A percentile compares a stretch with the other conserved stretches of the same genome.
Evolutionary conservation across 129 eudicot genomes (phyloP).

Genomic region (Tanacetum coccineum): DNA sequence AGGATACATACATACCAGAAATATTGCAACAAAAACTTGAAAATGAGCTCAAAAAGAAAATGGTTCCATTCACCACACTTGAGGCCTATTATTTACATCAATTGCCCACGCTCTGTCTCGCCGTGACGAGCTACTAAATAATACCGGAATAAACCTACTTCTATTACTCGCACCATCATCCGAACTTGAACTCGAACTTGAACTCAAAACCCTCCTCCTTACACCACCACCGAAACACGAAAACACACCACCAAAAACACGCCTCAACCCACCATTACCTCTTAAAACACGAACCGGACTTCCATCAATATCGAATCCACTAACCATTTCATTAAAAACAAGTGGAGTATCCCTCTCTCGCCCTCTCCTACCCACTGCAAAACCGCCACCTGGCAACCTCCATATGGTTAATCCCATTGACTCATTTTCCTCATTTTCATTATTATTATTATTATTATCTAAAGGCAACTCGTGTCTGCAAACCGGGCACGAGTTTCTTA

Average conservation of each 20-base stretch:
- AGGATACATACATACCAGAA: too few species aligned
- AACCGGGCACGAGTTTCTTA: slow-evolving; percentile 91
- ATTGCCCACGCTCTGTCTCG: slow-evolving; percentile 47
- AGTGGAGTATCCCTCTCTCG: slow-evolving; percentile 78
- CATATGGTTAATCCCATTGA: slow-evolving; percentile 76
- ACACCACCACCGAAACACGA: slow-evolving; percentile 60
- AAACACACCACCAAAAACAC: slow-evolving; percentile 52
- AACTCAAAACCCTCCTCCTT: slow-evolving; percentile 32
- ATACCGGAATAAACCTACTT: slow-evolving; percentile 48
- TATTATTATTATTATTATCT: slow-evolving; percentile 32
- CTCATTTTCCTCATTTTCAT: slow-evolving; percentile 39
- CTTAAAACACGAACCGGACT: slow-evolving; percentile 54
- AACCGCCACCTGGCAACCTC: slow-evolving; percentile 96
- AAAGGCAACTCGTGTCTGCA: slow-evolving; percentile 81
- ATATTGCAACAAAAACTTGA: too few species aligned
- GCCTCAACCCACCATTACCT: slow-evolving; percentile 58
- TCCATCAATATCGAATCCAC: slow-evolving; percentile 52
- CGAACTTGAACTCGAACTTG: slow-evolving; percentile 44
- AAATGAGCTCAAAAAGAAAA: background rate
- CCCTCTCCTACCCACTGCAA: slow-evolving; percentile 94
- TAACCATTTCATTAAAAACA: slow-evolving; percentile 84
- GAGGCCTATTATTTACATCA: slow-evolving; percentile 38
- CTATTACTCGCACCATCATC: slow-evolving; percentile 50
- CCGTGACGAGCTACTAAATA: slow-evolving; percentile 42
- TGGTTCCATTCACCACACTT: slow-evolving; percentile 43